Evolutionary conservation across 78 protist genomes (phyloP).

Genomic region (Dictyostelium brefeldianum): DNA sequence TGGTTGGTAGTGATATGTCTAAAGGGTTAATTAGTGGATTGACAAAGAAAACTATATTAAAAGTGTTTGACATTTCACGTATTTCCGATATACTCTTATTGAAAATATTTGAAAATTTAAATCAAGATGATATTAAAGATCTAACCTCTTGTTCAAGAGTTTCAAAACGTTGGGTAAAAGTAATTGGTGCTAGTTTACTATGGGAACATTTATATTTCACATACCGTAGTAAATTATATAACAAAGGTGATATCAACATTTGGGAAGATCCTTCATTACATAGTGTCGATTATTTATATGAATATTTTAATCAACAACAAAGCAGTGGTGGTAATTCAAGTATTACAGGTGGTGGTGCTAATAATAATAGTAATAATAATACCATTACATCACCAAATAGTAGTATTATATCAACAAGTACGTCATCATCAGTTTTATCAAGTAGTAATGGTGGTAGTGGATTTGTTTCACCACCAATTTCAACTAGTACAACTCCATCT

Average conservation of each 20-base stretch:
- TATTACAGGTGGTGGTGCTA: not conserved
- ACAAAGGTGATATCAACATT: constrained; percentile 43
- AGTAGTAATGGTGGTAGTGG: constrained; percentile 25
- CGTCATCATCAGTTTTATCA: not conserved
- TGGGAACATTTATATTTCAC: constrained; percentile 55
- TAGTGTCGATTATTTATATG: not conserved
- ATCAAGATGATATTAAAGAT: not conserved
- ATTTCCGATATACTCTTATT: not conserved
- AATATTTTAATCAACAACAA: not conserved
- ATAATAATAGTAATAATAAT: not conserved
- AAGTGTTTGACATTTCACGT: constrained; percentile 11
- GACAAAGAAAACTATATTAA: constrained; percentile 18
- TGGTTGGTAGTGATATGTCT: constrained; percentile 33
- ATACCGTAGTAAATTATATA: not conserved
- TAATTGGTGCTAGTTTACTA: not conserved
- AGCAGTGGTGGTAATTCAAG: not conserved
- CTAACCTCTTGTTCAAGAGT: not conserved
- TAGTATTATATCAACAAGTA: no score
- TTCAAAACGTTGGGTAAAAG: constrained; percentile 44
- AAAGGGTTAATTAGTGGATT: constrained; percentile 32
- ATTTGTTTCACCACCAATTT: not conserved
- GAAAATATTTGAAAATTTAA: constrained; percentile 31
- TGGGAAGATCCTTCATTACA: constrained; percentile 62
- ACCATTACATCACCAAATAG: not conserved
- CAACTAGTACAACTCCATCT: not conserved